Evolutionary conservation across 257 asterid genomes (phyloP), one percentile per base, ranked within the genome.

Genomic region (Solanum chmielewskii): DNA sequence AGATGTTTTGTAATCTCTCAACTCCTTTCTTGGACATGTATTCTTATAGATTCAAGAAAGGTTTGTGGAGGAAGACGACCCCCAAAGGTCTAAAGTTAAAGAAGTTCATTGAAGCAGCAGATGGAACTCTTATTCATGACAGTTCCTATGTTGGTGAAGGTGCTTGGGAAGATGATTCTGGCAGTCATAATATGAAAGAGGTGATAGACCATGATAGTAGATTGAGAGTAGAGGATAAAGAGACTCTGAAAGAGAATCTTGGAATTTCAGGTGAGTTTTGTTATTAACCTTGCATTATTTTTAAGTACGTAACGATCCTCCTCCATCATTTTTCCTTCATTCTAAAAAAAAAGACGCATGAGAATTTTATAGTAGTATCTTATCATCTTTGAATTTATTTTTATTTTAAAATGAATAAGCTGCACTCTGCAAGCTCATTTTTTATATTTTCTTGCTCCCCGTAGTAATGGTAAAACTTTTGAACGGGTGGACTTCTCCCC

Each of bases 71-170:
- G 93, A 95, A 95, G 91, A 90, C 93, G 68, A 93, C 92, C 60
- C 98, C 99, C 42, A 97, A 93, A 91, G 99, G 99, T 82, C 93
- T 97, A 88, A 97, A 94, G 88, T 90, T 97, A 89, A 97, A 93
- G 91, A 97, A 92, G 90, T 96, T 93, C 91, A 91, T 97, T 86
- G 96, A 97, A 94, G 95, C 96, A 85, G 96, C 96, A 88, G 97
- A 93, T 86, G 98, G 98, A 88, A 88, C 94, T 74, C 94, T 96
- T 88, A 87, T 97, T 73, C 99, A 93, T 85, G 99, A 97, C 89
- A 91, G 94, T 91, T 93, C 98, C 71, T 97, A 93, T 91, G 92
- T 91, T 87, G 99, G 99, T 91, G 99, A 97, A 89, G 93, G 92
- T 93, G 99, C 99, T 81, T 97, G 99, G 99, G 96, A 93, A 69